phyloP scores from a whole-genome alignment of 768 basidiomycete genomes.

The Kwoniella dendrophila region DNA sequence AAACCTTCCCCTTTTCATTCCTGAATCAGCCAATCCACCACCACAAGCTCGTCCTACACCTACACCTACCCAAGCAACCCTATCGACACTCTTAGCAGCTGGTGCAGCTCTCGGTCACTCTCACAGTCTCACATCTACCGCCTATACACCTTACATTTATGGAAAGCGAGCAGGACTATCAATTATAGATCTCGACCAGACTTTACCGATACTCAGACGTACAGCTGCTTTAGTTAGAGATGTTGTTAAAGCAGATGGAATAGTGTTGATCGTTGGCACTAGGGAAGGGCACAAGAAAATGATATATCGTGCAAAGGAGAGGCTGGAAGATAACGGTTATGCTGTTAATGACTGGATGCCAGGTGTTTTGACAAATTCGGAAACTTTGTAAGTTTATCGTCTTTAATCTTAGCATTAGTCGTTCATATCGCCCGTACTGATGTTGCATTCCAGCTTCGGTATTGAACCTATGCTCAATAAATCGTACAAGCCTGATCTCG shows the following conservation, averaged over 20 bases:
- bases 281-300: constrained; percentile 62
- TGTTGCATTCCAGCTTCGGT: constrained; percentile 47
- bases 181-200: constrained; percentile 92
- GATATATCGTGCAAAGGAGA: constrained; percentile 75
- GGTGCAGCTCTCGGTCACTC: constrained; percentile 94
- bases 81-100: constrained; percentile 86
- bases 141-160: constrained; percentile 91
- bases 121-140: constrained; percentile 72
- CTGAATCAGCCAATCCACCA: constrained; percentile 12
- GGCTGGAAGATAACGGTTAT: constrained; percentile 77
- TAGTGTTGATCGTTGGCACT: constrained; percentile 87
- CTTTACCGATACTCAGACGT: constrained; percentile 84
- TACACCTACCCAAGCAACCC: constrained; percentile 67
- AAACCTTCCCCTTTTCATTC: constrained; percentile 27
- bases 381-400: constrained; percentile 55
- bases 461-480: constrained; percentile 44
- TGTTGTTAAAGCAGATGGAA: constrained; percentile 76
- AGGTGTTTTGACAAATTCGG: constrained; percentile 84
- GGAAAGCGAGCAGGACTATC: constrained; percentile 86
- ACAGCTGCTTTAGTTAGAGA: constrained; percentile 85
- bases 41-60: constrained; percentile 20
- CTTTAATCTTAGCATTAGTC: not conserved
- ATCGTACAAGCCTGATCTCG: constrained; percentile 72
- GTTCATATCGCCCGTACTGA: not conserved
- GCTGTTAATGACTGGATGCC: constrained; percentile 87